Percentiles rank a stretch among this genome's conserved stretches.
phyloP scores from a whole-genome alignment of 148 eudicot genomes.

The Fagopyrum homotropicum region DNA sequence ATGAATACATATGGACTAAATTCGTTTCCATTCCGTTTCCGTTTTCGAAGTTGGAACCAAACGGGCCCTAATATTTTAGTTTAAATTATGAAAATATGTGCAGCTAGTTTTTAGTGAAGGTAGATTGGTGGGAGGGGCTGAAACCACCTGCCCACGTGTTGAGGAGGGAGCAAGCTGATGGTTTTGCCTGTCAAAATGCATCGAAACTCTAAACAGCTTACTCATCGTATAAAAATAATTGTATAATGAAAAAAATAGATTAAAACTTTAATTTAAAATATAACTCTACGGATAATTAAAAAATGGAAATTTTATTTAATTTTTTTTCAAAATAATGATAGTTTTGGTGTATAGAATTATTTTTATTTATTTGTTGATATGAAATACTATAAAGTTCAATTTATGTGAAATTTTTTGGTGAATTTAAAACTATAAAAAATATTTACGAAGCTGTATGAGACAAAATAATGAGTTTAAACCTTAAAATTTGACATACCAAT shows the following conservation, averaged over 20 bases:
- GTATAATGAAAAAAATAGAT: too few relatives aligned
- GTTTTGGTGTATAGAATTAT: too few relatives aligned
- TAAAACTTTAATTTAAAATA: too few relatives aligned
- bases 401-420: background rate
- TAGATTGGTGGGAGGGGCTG: background rate
- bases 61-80: too few relatives aligned
- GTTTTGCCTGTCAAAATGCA: background rate
- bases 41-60: too few relatives aligned
- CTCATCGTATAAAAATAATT: background rate
- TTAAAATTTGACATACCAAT: background rate
- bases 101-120: background rate
- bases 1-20: too few relatives aligned
- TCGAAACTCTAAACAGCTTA: conserved; percentile 1
- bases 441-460: background rate
- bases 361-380: background rate
- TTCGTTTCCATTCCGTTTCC: too few relatives aligned
- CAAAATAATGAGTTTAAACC: background rate
- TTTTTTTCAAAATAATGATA: too few relatives aligned
- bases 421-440: background rate
- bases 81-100: too few relatives aligned
- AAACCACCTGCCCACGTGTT: conserved; percentile 8
- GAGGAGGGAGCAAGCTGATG: background rate
- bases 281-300: too few relatives aligned
- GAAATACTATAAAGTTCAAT: background rate
- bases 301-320: too few relatives aligned